Base-by-base conservation (phyloP, 441 rosid genomes). In the Erodium moschatum region DNA sequence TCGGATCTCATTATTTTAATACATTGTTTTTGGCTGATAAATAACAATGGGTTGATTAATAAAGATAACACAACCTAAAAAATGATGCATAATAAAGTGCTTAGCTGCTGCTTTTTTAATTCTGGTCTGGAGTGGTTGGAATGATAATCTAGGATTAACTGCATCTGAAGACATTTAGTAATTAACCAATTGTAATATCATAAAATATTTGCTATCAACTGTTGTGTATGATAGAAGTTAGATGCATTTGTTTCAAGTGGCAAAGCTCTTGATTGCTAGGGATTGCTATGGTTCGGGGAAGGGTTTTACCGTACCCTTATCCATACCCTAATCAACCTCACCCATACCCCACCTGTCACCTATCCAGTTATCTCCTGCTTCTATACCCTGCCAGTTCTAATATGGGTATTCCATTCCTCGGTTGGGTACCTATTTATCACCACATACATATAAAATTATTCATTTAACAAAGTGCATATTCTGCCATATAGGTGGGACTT, bases 401-500 rank as follows among this genome's bases (percentile, higher is more conserved):
- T 50, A 40, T 40, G 46, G 46, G 46, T 40, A 40, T 9, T 40
- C 46, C 46, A 40, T 8, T 40, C 46, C 12, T 10, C 7, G 46
- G 7, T 40, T 10, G 46, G 2, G 10, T 40, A 40, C 46, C 46
- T 40, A 40, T 40, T 40, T 40, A 40, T 40, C 46, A 40, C 46
- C 46, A 40, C 46, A 40, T 35, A 7, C 46, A 40, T 10, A 10
- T 40, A 7, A 40, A 40, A 1, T 9, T 40, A 40, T 40, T 10
- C 13, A 40, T 40, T 9, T 40, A 40, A 40, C 40, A 5, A 35
- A 35, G 40, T 29, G 35, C 29, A 64, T 20, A 18, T 44, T 52
- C 64, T 68, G 21, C 35, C 16, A 6, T 77, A 40, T 70, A 86
- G 91, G 81, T 85, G 5, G 91, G 91, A 50, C 87, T 86, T 29